Base-by-base conservation (phyloP, 2,329 filamentous ascomycete species). In the Trematosphaeria pertusa region DNA sequence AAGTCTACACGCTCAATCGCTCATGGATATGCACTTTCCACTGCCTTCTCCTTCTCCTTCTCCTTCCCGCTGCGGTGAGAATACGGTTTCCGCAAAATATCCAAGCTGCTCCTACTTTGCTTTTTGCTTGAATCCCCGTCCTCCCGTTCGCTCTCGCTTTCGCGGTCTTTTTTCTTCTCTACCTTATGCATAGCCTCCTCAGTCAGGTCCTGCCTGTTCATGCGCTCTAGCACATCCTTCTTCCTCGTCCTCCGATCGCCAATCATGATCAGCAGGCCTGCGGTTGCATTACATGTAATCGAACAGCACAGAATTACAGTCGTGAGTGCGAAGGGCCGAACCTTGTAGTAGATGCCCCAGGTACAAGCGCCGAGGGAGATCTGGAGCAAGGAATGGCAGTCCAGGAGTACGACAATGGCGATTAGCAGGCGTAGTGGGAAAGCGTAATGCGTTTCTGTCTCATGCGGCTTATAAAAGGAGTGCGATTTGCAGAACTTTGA, bases 391-490 rank as follows among this genome's bases (percentile, higher is more conserved):
- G 87, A 91, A 73, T 95, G 90, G 51, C 82, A 86, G 68, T 95
- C 90, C 3, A 94, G 79, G 2, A 95, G 76, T 5, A 89, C 78
- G n/a, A 93, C 87, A 48, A 93, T 86, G 46, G 88, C 85, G 28
- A 94, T 80, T 22, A 95, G 83, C 5, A 91, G 78, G 22, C 81
- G 80, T 1, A 92, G 76, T 0, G 90, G 89, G 52, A 95, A 95
- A 0, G 90, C 87, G 64, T 85, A 80, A 66, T 95, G 90, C 0
- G 90, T 95, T 24, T 84, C 78, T 0, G 90, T 95, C 71, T 95
- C 90, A 69, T 95, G 87, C 0, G 90, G 89, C 62, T 92, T 92
- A 78, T 95, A 95, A 71, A 93, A 95, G 5, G 88, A 91, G 68
- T 95, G 90, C 0, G 87, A 91, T 58, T 87, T 90, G 64, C 87